Evolutionary conservation across 495 filamentous ascomycete species (phyloP), one percentile per base, ranked within the genome.

Genomic region (Amphirosellinia nigrospora): DNA sequence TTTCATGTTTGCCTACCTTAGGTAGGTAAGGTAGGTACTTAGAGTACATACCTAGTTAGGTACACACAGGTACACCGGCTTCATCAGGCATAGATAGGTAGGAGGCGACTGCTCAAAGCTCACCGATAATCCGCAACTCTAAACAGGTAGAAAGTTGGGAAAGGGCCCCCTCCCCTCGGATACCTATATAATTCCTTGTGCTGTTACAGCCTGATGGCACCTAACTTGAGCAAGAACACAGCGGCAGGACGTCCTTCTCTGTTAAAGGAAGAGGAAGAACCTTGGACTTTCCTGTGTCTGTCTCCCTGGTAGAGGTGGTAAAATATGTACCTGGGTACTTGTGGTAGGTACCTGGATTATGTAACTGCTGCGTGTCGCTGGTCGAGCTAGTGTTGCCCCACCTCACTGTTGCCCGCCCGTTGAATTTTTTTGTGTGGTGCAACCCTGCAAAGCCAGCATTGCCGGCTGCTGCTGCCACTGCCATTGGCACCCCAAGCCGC

Each of bases 401-500:
- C 59, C 59, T 43, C 50, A 23, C 50, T 53, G 50, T 53, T 53
- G 32, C 32, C n/a, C n/a, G 7, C 48, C n/a, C 11, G 32, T 36
- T 66, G 38, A 21, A 43, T 43, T 58, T 67, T 67, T 67, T 67
- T 58, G 52, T 67, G 64, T 59, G 64, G 23, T 43, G 64, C 30
- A 63, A 56, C 64, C 64, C 64, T 32, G 10, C 52, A 67, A 60
- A 60, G 9, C 26, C 38, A 39, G 63, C 39, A 23, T 21, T 65
- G 45, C 32, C 46, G 63, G 63, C 55, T 59, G 52, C 15, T 46
- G 8, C 28, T 50, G 52, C 50, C 52, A 55, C 16, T 50, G 52
- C 50, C 52, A 55, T 9, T 43, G 28, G 46, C 50, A 15, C 26
- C 21, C 36, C 15, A 19, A 15, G 60, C 60, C 4, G 15, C 41